Percentiles rank a stretch among this genome's conserved stretches.
Conservation (phyloP, 164 flowering plant species). For the Cinnamomum micranthum region DNA sequence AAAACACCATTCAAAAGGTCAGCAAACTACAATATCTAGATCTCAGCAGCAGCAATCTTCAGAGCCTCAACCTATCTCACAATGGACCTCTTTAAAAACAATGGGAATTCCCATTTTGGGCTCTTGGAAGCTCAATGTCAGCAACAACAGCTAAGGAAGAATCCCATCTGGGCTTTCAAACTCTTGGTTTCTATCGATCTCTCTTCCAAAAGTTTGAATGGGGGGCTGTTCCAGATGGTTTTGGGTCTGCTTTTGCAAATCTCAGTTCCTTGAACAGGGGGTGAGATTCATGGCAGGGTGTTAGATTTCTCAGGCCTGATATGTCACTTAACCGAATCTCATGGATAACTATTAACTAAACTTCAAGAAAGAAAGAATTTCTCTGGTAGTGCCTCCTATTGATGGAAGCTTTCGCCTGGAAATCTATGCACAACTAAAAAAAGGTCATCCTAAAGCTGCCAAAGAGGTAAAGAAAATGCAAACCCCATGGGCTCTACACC, state of each 20-base stretch:
- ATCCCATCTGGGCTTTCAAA: conserved; percentile 41
- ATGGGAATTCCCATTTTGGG: conserved; percentile 60
- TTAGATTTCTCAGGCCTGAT: conserved; percentile 51
- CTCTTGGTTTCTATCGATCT: conserved; percentile 48
- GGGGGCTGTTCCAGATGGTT: conserved; percentile 60
- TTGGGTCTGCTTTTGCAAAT: conserved; percentile 57
- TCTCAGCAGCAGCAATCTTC: conserved; percentile 60
- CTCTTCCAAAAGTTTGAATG: conserved; percentile 51
- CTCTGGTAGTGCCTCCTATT: no score
- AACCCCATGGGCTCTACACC: no score
- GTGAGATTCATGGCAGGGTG: conserved; percentile 50
- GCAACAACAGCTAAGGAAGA: conserved; percentile 40
- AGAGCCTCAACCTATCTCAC: conserved; percentile 52
- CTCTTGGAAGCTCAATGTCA: conserved; percentile 47
- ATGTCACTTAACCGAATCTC: conserved; percentile 51
- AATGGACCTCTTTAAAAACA: conserved; percentile 59
- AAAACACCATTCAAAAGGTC: conserved; percentile 76
- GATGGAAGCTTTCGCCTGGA: no score
- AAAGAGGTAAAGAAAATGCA: no score
- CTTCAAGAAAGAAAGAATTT: no score
- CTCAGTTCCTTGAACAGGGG: conserved; percentile 47
- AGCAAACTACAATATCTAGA: conserved; percentile 60
- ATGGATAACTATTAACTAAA: conserved; percentile 19
- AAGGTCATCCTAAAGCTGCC: no score
- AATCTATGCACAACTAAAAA: no score